These are phyloP conservation scores for Vanrija sp. DNA, from an alignment of 1,284 basidiomycete species.

Conservation along the genomic window DNA sequence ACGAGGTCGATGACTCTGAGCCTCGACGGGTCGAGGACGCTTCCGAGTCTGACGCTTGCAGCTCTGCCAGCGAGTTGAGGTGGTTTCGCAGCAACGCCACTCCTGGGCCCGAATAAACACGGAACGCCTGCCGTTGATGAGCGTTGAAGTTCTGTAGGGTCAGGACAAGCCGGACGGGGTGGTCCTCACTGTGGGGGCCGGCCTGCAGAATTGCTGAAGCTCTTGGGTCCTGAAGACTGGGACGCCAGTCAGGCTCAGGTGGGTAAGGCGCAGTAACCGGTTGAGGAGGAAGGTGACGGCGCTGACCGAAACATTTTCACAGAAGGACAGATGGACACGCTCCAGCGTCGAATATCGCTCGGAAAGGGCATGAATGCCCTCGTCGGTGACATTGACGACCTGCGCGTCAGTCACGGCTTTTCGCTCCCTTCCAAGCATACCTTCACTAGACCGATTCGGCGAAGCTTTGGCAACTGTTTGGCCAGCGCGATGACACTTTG, in stretches of 20 bases:
- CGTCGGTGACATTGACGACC: slow-evolving; percentile 89
- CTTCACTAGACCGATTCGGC: slow-evolving; percentile 90
- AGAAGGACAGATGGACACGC: slow-evolving; percentile 94
- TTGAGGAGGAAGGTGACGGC: slow-evolving; percentile 88
- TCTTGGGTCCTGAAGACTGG: slow-evolving; percentile 81
- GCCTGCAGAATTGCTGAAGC: slow-evolving; percentile 83
- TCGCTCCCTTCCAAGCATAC: slow-evolving; percentile 50
- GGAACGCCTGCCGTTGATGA: slow-evolving; percentile 87
- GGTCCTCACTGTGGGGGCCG: slow-evolving; percentile 70
- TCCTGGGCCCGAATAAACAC: slow-evolving; percentile 92
- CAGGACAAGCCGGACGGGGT: background rate
- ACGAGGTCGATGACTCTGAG: slow-evolving; percentile 4
- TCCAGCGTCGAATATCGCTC: slow-evolving; percentile 73
- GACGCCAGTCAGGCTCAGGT: slow-evolving; percentile 94
- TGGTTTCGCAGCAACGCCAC: slow-evolving; percentile 77
- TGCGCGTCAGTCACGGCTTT: slow-evolving; percentile 42
- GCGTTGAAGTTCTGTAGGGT: slow-evolving; percentile 78
- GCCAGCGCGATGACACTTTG: slow-evolving; percentile 90
- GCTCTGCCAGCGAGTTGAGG: slow-evolving; percentile 47
- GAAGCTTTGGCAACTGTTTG: slow-evolving; percentile 74
- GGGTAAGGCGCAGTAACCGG: slow-evolving; percentile 81
- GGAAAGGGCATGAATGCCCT: slow-evolving; percentile 82
- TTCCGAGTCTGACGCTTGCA: background rate
- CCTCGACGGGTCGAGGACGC: slow-evolving; percentile 2
- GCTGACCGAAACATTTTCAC: slow-evolving; percentile 88